Base-by-base conservation (phyloP, 1,284 basidiomycete species). In the Lentinula novae-zelandiae region DNA sequence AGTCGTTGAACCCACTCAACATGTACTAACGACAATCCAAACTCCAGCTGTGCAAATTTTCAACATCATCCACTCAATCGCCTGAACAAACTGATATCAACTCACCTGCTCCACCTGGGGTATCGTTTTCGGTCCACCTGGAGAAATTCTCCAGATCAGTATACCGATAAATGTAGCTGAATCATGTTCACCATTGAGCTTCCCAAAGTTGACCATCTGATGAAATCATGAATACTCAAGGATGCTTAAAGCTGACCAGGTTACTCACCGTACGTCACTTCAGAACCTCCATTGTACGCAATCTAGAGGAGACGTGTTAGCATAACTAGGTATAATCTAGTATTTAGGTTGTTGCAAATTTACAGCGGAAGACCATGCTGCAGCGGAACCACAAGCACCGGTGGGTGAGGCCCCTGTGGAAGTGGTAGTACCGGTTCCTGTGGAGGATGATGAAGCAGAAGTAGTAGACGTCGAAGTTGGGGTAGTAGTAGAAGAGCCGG, bases 51-150 rank as follows among this genome's bases (percentile, higher is more conserved):
- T 17, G 63, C 20, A 27, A 60, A 31, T 52, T 50, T 59, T 22
- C 33, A 42, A 36, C n/a, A 20, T 22, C 5, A 33, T 27, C n/a
- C 15, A 17, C 4, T 7, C 39, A 42, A 9, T 38, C 36, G 10
- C 7, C 58, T 48, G 34, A 10, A 39, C 17, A 8, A 39, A 22
- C 3, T 27, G 27, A 27, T 27, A 15, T 49, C n/a, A 7, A 50
- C 49, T 27, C 59, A 76, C 76, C 78, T 57, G 75, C 60, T 20
- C 80, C 79, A 62, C 82, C 82, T 12, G 84, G 84, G 49, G 72
- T 78, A 65, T 86, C 84, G 51, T 72, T 78, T 67, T 83, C 72
- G 17, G 83, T 84, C 84, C 84, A 87, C 82, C 82, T 82, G 50
- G 78, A 79, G 78, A 79, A 82, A 17, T 82, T 64, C 5, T 34